Conservation (phyloP, 768 basidiomycete species). For the Mycena albidolilacea region DNA sequence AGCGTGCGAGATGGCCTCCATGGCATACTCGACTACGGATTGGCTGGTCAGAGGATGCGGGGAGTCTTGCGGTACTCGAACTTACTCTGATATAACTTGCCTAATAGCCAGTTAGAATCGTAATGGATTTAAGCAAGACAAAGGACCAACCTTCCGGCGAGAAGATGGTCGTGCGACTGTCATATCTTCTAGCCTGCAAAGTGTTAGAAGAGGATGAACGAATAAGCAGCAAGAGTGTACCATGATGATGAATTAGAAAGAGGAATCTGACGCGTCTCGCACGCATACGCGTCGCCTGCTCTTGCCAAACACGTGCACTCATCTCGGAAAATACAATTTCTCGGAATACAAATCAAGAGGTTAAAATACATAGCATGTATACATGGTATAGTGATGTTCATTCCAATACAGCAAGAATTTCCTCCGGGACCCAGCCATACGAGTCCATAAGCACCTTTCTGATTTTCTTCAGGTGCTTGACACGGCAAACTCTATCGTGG, state of each 20-base stretch:
- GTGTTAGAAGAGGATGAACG: conserved; percentile 11
- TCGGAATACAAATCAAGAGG: too few relatives aligned
- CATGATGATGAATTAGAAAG: conserved; percentile 63
- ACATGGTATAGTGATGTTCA: conserved; percentile 17
- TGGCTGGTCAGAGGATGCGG: conserved; percentile 15
- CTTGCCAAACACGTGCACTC: conserved; percentile 27
- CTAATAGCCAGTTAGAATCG: conserved; percentile 58
- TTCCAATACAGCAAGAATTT: conserved; percentile 21
- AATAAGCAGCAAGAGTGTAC: conserved; percentile 40
- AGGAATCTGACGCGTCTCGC: conserved; percentile 60
- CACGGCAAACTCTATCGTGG: background rate
- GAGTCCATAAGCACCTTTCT: conserved; percentile 23
- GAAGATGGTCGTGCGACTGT: conserved; percentile 99
- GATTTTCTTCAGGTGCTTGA: background rate
- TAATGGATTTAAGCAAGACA: conserved; percentile 17
- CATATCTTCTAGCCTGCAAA: conserved; percentile 90
- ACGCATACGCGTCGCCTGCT: conserved; percentile 59
- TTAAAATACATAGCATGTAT: too few relatives aligned
- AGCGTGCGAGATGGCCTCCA: conserved; percentile 98
- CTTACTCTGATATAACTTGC: conserved; percentile 97
- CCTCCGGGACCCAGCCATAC: conserved; percentile 28
- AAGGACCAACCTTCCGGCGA: conserved; percentile 89
- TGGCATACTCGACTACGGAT: conserved; percentile 94
- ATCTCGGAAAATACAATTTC: too few relatives aligned
- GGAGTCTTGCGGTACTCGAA: conserved; percentile 37